A percentile compares a stretch with the other conserved stretches of the same genome.
These are phyloP conservation scores for Pseudogymnoascus sp. DNA, from an alignment of 2,329 filamentous ascomycete genomes.

Conservation along the genomic window DNA sequence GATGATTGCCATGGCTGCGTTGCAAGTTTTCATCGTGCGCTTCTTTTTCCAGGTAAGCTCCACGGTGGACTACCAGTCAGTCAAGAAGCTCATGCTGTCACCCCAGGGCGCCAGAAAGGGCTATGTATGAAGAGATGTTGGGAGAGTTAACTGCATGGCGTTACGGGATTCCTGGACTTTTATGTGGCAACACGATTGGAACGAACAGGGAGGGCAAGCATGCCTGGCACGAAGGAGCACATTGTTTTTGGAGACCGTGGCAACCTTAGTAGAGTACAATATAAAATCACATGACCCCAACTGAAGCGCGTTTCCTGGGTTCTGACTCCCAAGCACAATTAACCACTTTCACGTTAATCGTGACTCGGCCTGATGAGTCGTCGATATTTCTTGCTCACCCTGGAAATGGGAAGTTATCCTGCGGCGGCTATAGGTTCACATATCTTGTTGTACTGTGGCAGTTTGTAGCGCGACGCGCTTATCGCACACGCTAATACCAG, in stretches of 20 bases:
- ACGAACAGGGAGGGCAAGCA: conserved; percentile 2
- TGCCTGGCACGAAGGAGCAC: neutral
- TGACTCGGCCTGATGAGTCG: too few relatives aligned
- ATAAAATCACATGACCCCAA: conserved; percentile 2
- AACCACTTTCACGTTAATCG: neutral
- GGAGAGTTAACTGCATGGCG: conserved; percentile 14
- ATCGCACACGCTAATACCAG: neutral
- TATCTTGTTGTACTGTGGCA: neutral
- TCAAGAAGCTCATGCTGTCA: conserved; percentile 18
- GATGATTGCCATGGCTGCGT: conserved; percentile 88
- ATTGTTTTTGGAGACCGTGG: neutral
- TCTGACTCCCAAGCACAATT: neutral
- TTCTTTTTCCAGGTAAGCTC: conserved; percentile 89
- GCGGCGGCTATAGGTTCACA: neutral
- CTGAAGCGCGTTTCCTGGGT: neutral
- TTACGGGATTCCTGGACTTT: conserved; percentile 19
- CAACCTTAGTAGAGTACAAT: conserved; percentile 6
- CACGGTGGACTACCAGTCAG: neutral
- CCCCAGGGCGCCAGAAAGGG: conserved; percentile 58
- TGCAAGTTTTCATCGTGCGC: conserved; percentile 94
- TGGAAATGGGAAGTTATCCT: neutral
- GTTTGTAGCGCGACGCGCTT: conserved; percentile 5
- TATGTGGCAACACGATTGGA: conserved; percentile 14
- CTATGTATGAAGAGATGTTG: conserved; percentile 48
- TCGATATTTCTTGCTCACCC: neutral